phyloP scores from a whole-genome alignment of 1,284 basidiomycete species.

The Cryptococcus sp. region DNA sequence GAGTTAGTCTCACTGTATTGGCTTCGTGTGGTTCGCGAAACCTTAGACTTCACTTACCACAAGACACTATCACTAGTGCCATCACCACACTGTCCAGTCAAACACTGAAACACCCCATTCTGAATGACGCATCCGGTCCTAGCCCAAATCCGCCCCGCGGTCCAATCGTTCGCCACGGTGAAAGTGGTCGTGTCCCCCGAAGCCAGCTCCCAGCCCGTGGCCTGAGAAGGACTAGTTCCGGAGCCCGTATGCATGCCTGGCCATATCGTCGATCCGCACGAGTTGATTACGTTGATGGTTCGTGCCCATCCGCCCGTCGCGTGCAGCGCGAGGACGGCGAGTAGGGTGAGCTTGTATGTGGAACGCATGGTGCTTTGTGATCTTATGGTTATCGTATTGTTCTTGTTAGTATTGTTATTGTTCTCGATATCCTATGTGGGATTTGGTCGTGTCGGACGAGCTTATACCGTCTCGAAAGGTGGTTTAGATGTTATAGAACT shows the following conservation, averaged over 20 bases:
- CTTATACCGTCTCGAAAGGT: too few relatives aligned
- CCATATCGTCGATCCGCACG: constrained; percentile 33
- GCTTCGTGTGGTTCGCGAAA: too few relatives aligned
- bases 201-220: constrained; percentile 30
- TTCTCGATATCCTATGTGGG: too few relatives aligned
- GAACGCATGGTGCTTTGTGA: not conserved
- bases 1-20: not conserved
- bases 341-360: not conserved
- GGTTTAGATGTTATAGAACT: too few relatives aligned
- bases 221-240: constrained; percentile 21
- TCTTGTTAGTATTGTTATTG: too few relatives aligned
- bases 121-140: constrained; percentile 30
- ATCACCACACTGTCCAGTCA: constrained; percentile 29
- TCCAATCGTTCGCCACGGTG: constrained; percentile 30
- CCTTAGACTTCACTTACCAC: too few relatives aligned
- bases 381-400: too few relatives aligned
- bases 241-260: constrained; percentile 25
- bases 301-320: constrained; percentile 13
- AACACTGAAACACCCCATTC: constrained; percentile 28
- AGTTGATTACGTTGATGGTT: constrained; percentile 31
- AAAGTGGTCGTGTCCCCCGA: constrained; percentile 16
- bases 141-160: constrained; percentile 33
- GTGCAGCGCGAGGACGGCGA: constrained; percentile 6
- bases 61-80: constrained; percentile 11
- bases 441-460: too few relatives aligned